These are phyloP conservation scores for Pythium oligandrum DNA, from an alignment of 352 stramenopile genomes.

Conservation along the genomic window DNA sequence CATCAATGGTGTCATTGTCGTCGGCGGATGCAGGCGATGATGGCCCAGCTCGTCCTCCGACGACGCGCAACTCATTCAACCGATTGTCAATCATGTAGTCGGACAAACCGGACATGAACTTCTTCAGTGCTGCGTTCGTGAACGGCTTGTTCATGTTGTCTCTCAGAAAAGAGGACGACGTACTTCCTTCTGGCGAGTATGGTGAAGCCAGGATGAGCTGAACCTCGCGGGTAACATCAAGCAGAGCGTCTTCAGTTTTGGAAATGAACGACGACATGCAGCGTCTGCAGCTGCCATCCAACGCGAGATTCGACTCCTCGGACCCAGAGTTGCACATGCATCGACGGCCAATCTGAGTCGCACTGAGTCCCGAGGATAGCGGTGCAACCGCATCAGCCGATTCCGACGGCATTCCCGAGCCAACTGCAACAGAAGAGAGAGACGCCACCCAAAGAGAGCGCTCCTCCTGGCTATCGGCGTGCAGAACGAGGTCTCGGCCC, in stretches of 20 bases:
- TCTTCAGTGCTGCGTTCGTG: slow-evolving; percentile 42
- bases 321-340: slow-evolving; percentile 46
- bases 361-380: slow-evolving; percentile 5
- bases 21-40: slow-evolving; percentile 19
- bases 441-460: slow-evolving; percentile 73
- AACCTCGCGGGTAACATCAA: slow-evolving; percentile 73
- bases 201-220: slow-evolving; percentile 79
- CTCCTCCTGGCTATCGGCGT: slow-evolving; percentile 85
- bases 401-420: slow-evolving; percentile 4
- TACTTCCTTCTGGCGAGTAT: slow-evolving; percentile 80
- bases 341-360: slow-evolving; percentile 34
- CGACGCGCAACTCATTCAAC: slow-evolving; percentile 65
- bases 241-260: slow-evolving; percentile 65
- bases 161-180: slow-evolving; percentile 65
- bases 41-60: slow-evolving; percentile 41
- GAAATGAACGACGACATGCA: slow-evolving; percentile 81
- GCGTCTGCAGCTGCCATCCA: slow-evolving; percentile 50
- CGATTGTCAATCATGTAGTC: slow-evolving; percentile 81
- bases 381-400: slow-evolving; percentile 16
- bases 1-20: slow-evolving; percentile 19
- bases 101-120: slow-evolving; percentile 76
- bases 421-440: slow-evolving; percentile 53
- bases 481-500: slow-evolving; percentile 59
- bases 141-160: slow-evolving; percentile 46
- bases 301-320: slow-evolving; percentile 17